A percentile compares a stretch with the other conserved stretches of the same genome.
Evolutionary conservation across 2,329 filamentous ascomycete genomes (phyloP).

Genomic region (Lachnellula cervina): DNA sequence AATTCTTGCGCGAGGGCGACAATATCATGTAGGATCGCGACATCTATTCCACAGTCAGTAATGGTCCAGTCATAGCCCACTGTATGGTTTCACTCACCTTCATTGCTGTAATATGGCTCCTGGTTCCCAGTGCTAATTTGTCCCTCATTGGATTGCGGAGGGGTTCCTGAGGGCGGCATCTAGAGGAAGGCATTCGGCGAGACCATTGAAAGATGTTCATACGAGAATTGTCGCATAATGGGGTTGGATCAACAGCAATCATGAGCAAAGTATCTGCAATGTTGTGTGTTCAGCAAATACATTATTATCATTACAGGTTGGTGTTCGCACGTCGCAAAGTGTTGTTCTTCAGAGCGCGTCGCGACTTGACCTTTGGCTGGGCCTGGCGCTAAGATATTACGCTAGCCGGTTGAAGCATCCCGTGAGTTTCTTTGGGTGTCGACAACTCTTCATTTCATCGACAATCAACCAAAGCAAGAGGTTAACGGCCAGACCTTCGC

Average conservation of each 20-base stretch:
- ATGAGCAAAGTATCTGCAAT: slow-evolving; percentile 5
- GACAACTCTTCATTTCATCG: neutral
- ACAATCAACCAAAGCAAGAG: neutral
- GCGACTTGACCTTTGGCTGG: neutral
- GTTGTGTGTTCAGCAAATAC: slow-evolving; percentile 7
- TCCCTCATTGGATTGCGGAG: slow-evolving; percentile 24
- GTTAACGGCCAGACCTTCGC: neutral
- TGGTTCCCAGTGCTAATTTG: slow-evolving; percentile 12
- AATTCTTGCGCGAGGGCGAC: slow-evolving; percentile 66
- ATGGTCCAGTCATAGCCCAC: neutral
- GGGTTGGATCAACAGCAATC: slow-evolving; percentile 4
- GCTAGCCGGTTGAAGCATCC: neutral
- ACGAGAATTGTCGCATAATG: slow-evolving; percentile 19
- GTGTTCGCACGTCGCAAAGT: neutral
- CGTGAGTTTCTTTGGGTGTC: neutral
- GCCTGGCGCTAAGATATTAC: neutral
- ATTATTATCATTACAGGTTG: neutral
- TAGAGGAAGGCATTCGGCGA: slow-evolving; percentile 29
- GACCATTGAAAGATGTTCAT: slow-evolving; percentile 4
- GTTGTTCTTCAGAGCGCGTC: neutral
- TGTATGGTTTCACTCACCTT: slow-evolving; percentile 41
- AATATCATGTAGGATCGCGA: slow-evolving; percentile 72
- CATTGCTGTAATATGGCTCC: slow-evolving; percentile 53
- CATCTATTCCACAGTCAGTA: slow-evolving; percentile 50
- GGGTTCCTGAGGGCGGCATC: slow-evolving; percentile 25